Evolutionary conservation across 164 flowering plant genomes (phyloP), one percentile per base, ranked within the genome.

Genomic region (Echeveria elegans): DNA sequence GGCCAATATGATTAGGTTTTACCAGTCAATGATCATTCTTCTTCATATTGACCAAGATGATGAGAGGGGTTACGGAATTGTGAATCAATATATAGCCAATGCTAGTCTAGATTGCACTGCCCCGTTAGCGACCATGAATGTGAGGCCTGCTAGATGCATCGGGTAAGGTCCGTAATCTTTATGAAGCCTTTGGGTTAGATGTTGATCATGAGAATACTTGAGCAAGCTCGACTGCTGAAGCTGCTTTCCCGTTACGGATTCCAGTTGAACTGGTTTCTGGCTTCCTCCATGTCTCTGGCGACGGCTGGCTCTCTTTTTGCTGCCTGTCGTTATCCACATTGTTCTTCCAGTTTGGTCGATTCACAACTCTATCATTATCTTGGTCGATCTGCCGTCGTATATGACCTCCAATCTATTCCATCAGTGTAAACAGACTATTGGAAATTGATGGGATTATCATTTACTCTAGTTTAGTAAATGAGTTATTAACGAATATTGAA

Each of bases 221-320:
- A 8, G 91, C 96, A 63, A 91, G 91, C 74, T 90, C 97, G 64
- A 83, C 72, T 19, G 97, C 88, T 14, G 97, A 86, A 40, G 89
- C 86, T 56, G 80, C 83, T 73, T 83, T 81, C 37, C 97, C 92
- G 68, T 69, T 73, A 11, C 87, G 82, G 24, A 64, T 26, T 8
- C 80, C 82, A 26, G 48, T 45, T 37, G 73, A 70, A 45, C 72
- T 56, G 31, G 32, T 56, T 5, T 56, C 61, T 28, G 61, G 87
- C 72, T 82, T 90, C 34, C 93, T 88, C 96, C 98, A 90, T 15
- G 85, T 86, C 71, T 90, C 98, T 19, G 97, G 92, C 66, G 93
- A 90, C 24, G 80, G 83, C 4, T 66, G 80, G 67, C 90, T 78
- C 71, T 81, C 92, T 72, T 75, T 74, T 68, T 79, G 87, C 47